Conservation (phyloP, 2,329 filamentous ascomycete species). For the Fusarium chlamydosporum region DNA sequence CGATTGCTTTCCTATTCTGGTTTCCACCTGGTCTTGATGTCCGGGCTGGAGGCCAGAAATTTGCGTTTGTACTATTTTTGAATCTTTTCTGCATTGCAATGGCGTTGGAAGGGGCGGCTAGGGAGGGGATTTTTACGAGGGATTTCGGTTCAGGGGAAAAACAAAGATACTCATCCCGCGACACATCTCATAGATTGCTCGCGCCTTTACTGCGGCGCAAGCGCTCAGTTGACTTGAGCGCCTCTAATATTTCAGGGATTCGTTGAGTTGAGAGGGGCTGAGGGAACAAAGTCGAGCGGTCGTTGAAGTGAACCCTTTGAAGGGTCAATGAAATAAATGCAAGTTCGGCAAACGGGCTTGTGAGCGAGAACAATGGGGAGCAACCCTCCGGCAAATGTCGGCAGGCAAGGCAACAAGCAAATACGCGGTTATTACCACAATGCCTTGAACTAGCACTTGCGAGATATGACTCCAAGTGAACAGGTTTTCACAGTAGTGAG, state of each 20-base stretch:
- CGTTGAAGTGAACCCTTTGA: slow-evolving; percentile 16
- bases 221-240: slow-evolving; percentile 47
- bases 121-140: slow-evolving; percentile 52
- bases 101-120: slow-evolving; percentile 65
- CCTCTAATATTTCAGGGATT: slow-evolving; percentile 53
- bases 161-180: slow-evolving; percentile 58
- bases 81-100: slow-evolving; percentile 67
- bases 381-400: slow-evolving; percentile 1
- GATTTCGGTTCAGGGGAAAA: slow-evolving; percentile 53
- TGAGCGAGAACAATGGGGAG: slow-evolving; percentile 28
- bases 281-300: slow-evolving; percentile 31
- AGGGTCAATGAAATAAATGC: slow-evolving; percentile 28
- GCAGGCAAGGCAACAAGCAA: slow-evolving; percentile 7
- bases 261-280: slow-evolving; percentile 41
- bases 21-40: slow-evolving; percentile 47
- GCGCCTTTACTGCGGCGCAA: slow-evolving; percentile 48
- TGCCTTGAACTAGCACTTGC: slow-evolving; percentile 14
- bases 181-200: slow-evolving; percentile 59
- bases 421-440: slow-evolving; percentile 7
- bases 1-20: slow-evolving; percentile 56
- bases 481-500: slow-evolving; percentile 33
- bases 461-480: slow-evolving; percentile 15
- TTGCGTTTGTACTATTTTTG: slow-evolving; percentile 57
- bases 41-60: slow-evolving; percentile 16
- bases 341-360: slow-evolving; percentile 13